phyloP scores from a whole-genome alignment of 116 monocot species.

The Papilionanthe hybrid region DNA sequence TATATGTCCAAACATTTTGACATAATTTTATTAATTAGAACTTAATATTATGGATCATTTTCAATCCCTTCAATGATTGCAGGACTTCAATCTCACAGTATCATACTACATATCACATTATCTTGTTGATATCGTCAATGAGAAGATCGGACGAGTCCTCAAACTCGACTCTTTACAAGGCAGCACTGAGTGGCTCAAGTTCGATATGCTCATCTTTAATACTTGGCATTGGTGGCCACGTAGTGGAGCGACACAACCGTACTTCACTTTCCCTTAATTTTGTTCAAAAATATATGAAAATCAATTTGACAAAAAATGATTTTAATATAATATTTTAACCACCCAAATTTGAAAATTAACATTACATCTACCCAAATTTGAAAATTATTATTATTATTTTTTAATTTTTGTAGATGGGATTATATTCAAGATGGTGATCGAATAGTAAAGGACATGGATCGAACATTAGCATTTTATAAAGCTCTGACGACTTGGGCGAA shows the following conservation, averaged over 20 bases:
- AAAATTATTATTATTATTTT: no score
- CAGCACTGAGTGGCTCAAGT: slow-evolving; percentile 27
- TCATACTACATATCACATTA: slow-evolving; percentile 33
- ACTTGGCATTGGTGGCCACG: slow-evolving; percentile 56
- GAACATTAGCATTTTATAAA: slow-evolving; percentile 33
- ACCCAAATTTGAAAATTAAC: no score
- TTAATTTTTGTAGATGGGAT: slow-evolving; percentile 42
- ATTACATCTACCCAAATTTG: no score
- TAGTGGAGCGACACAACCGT: slow-evolving; percentile 27
- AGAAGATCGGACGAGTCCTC: slow-evolving; percentile 32
- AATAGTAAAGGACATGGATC: slow-evolving; percentile 42
- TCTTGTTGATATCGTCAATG: slow-evolving; percentile 34
- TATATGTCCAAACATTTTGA: no score
- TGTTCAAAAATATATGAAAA: neutral
- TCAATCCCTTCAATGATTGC: neutral
- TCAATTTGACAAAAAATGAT: no score
- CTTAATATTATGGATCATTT: neutral
- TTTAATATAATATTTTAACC: no score
- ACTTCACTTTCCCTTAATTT: neutral
- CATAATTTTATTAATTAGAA: neutral
- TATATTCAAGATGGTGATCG: slow-evolving; percentile 32
- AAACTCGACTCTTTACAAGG: slow-evolving; percentile 35
- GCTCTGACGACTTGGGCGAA: slow-evolving; percentile 55
- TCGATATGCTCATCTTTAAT: slow-evolving; percentile 55
- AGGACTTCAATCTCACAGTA: slow-evolving; percentile 35